phyloP scores from a whole-genome alignment of 2,329 filamentous ascomycete species.

The Hypoxylon sp. region DNA sequence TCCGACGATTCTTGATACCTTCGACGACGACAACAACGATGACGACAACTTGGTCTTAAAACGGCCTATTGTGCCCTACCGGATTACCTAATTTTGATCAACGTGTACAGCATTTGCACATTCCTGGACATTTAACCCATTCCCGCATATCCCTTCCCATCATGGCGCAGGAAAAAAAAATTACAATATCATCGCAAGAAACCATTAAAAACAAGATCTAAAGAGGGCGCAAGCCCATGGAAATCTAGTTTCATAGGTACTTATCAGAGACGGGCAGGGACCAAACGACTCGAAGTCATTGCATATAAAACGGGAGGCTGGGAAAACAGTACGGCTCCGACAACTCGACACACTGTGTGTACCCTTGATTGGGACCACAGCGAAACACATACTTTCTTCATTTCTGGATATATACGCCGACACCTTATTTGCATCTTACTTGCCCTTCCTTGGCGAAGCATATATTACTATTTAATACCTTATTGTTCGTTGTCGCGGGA shows the following conservation, averaged over 20 bases:
- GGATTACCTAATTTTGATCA: conserved; percentile 17
- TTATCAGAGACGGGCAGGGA: conserved; percentile 46
- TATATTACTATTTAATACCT: conserved; percentile 36
- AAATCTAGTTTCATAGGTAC: conserved; percentile 29
- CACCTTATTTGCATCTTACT: conserved; percentile 25
- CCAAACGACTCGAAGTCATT: conserved; percentile 44
- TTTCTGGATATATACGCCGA: conserved; percentile 35
- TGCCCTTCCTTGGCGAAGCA: conserved; percentile 1
- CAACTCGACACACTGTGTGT: conserved; percentile 12
- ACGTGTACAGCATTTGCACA: conserved; percentile 28
- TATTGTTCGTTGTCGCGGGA: conserved; percentile 41
- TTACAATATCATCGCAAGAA: conserved; percentile 41
- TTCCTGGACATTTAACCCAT: conserved; percentile 9
- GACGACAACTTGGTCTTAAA: conserved; percentile 1
- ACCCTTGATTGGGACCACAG: conserved; percentile 28
- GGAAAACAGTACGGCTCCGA: conserved; percentile 48
- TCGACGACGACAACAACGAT: conserved; percentile 2
- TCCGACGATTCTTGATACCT: not conserved
- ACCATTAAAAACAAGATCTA: conserved; percentile 45
- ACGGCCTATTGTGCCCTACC: conserved; percentile 2
- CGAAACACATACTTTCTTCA: conserved; percentile 22
- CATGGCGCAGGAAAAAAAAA: conserved; percentile 28
- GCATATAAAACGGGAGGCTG: conserved; percentile 37
- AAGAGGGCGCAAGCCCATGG: conserved; percentile 50
- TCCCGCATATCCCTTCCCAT: conserved; percentile 30